Evolutionary conservation across 495 filamentous ascomycete genomes (phyloP).

Genomic region (Penicillium bialowiezense): DNA sequence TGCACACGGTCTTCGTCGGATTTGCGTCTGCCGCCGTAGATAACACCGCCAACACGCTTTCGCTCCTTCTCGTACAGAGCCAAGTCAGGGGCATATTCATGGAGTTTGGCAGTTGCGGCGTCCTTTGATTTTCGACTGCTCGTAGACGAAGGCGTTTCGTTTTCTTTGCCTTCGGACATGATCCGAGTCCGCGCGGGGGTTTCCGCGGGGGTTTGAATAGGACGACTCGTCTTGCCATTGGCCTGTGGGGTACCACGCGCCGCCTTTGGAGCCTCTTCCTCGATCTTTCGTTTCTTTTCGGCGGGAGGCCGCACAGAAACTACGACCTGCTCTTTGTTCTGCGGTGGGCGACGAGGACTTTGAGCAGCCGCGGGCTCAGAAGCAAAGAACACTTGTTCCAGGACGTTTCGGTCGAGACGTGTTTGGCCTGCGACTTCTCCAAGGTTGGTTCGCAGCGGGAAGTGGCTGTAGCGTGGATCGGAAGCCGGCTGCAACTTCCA

Average conservation of each 20-base stretch:
- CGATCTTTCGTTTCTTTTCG: constrained; percentile 15
- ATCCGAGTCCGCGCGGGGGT: constrained; percentile 48
- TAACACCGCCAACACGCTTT: constrained; percentile 80
- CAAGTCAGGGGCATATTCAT: constrained; percentile 76
- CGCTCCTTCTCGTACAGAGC: constrained; percentile 89
- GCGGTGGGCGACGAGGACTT: constrained; percentile 30
- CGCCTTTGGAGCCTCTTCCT: constrained; percentile 13
- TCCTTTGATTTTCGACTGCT: constrained; percentile 85
- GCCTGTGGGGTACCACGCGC: constrained; percentile 28
- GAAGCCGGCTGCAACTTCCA: constrained; percentile 68
- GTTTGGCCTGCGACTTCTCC: constrained; percentile 92
- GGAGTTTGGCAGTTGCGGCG: constrained; percentile 70
- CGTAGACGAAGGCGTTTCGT: constrained; percentile 75
- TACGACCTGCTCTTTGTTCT: constrained; percentile 35
- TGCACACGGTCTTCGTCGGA: constrained; percentile 46
- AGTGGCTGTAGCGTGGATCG: constrained; percentile 71
- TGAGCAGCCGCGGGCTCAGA: constrained; percentile 25
- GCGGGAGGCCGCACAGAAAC: constrained; percentile 20
- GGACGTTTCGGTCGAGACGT: constrained; percentile 52
- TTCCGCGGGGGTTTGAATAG: constrained; percentile 47
- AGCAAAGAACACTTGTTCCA: constrained; percentile 57
- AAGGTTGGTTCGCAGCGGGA: constrained; percentile 84
- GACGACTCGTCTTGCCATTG: constrained; percentile 27
- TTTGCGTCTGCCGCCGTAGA: constrained; percentile 66
- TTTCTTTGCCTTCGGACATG: constrained; percentile 67